phyloP scores from a whole-genome alignment of 257 asterid species.

The Solanum pennellii region DNA sequence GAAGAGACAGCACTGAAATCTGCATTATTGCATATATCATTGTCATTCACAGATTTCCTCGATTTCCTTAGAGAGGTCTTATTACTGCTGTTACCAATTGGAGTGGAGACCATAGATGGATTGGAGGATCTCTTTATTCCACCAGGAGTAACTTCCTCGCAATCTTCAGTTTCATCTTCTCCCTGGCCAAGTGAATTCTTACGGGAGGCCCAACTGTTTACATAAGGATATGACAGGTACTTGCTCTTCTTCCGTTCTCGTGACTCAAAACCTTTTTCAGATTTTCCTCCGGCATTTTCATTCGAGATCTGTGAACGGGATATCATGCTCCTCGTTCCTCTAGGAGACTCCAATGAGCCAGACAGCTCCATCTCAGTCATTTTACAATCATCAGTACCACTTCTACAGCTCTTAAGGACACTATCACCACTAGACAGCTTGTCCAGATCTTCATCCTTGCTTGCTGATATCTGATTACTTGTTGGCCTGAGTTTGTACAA shows the following conservation, averaged over 20 bases:
- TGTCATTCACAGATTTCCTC: constrained; percentile 16
- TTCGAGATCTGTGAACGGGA: neutral
- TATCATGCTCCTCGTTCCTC: neutral
- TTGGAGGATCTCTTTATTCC: neutral
- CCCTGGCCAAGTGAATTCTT: constrained; percentile 11
- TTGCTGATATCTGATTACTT: neutral
- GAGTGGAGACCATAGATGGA: constrained; percentile 1
- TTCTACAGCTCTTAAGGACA: neutral
- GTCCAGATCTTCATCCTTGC: constrained; percentile 2
- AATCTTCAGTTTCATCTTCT: constrained; percentile 20
- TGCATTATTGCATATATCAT: constrained; percentile 7
- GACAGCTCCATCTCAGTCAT: neutral
- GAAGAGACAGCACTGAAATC: constrained; percentile 29
- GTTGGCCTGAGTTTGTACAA: constrained; percentile 37
- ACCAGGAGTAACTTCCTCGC: constrained; percentile 1
- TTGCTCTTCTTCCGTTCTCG: constrained; percentile 79
- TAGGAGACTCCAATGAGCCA: neutral
- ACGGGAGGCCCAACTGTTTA: constrained; percentile 13
- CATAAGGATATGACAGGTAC: constrained; percentile 69
- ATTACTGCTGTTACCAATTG: neutral
- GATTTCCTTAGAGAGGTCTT: constrained; percentile 7
- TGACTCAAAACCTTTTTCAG: constrained; percentile 25
- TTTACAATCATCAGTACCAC: constrained; percentile 8
- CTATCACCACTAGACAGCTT: neutral
- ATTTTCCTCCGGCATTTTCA: neutral